These are phyloP conservation scores for Cerrena zonata DNA, from an alignment of 1,284 basidiomycete genomes.

Conservation along the genomic window DNA sequence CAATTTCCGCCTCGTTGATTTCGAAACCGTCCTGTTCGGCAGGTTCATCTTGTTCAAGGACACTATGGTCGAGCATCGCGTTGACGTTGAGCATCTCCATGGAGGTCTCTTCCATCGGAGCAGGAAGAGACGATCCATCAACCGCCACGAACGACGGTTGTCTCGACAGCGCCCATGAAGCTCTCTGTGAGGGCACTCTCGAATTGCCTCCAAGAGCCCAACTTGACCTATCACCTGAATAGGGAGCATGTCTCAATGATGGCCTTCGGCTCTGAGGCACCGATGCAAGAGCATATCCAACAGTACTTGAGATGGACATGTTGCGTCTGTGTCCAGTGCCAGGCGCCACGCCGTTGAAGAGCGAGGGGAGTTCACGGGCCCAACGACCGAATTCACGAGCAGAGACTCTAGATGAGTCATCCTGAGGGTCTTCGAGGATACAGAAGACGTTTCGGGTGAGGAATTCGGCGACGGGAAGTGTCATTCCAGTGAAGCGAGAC, in stretches of 20 bases:
- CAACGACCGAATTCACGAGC: slow-evolving; percentile 85
- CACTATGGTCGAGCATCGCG: slow-evolving; percentile 41
- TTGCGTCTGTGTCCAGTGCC: slow-evolving; percentile 40
- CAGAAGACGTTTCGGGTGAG: slow-evolving; percentile 84
- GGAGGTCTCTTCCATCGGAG: slow-evolving; percentile 42
- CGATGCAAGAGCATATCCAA: slow-evolving; percentile 57
- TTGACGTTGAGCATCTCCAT: slow-evolving; percentile 6
- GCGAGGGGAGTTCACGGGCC: slow-evolving; percentile 73
- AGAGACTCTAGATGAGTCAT: slow-evolving; percentile 58
- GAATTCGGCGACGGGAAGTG: slow-evolving; percentile 78
- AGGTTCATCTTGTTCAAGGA: slow-evolving; percentile 35
- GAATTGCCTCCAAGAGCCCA: slow-evolving; percentile 22
- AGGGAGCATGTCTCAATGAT: slow-evolving; percentile 43
- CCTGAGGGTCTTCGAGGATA: slow-evolving; percentile 58
- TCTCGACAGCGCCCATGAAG: slow-evolving; percentile 53
- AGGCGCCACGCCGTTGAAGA: slow-evolving; percentile 39
- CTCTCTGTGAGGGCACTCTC: slow-evolving; percentile 36
- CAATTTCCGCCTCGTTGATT: slow-evolving; percentile 23
- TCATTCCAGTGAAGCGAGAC: slow-evolving; percentile 89
- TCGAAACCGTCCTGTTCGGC: slow-evolving; percentile 28
- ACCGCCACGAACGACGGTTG: slow-evolving; percentile 1
- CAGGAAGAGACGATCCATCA: slow-evolving; percentile 41
- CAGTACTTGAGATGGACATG: slow-evolving; percentile 48
- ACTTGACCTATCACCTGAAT: slow-evolving; percentile 31
- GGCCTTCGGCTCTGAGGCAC: slow-evolving; percentile 66